Percentiles rank a stretch among this genome's conserved stretches.
Evolutionary conservation across 2,329 filamentous ascomycete species (phyloP).

Genomic region (Paracoccidioides lutzii): DNA sequence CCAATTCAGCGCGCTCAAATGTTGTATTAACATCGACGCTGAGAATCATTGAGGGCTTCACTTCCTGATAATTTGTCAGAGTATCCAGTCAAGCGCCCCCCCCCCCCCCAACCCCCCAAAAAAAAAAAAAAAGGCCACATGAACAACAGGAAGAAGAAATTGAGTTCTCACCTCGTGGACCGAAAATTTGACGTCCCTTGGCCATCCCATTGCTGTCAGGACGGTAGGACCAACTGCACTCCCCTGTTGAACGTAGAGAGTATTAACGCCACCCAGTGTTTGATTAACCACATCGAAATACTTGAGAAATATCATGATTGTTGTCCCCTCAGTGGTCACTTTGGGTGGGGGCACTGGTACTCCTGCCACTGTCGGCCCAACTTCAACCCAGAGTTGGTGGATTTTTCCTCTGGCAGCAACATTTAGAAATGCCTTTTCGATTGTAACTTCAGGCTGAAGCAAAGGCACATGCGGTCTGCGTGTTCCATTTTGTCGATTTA

Average conservation of each 20-base stretch:
- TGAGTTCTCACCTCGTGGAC: background rate
- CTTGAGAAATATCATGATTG: conserved; percentile 1
- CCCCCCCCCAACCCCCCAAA: background rate
- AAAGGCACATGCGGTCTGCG: background rate
- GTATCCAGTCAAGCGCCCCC: background rate
- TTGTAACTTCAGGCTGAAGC: background rate
- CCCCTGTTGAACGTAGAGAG: background rate
- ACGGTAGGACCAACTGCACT: background rate
- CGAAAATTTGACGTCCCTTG: background rate
- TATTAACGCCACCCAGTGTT: background rate
- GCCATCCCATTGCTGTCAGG: background rate
- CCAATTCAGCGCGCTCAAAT: background rate
- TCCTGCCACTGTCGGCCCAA: background rate
- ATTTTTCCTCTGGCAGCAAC: background rate
- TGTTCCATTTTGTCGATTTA: background rate
- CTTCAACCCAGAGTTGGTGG: background rate
- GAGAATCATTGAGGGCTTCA: background rate
- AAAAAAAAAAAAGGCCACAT: background rate
- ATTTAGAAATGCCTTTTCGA: background rate
- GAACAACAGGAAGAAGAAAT: background rate
- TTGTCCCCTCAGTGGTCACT: background rate
- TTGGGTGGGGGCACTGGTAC: background rate
- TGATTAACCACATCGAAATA: conserved; percentile 2
- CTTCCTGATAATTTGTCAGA: background rate
- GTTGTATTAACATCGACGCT: background rate